Percentiles rank a stretch among this genome's conserved stretches.
Evolutionary conservation across 305 asterid genomes (phyloP).

Genomic region (Vinca major): DNA sequence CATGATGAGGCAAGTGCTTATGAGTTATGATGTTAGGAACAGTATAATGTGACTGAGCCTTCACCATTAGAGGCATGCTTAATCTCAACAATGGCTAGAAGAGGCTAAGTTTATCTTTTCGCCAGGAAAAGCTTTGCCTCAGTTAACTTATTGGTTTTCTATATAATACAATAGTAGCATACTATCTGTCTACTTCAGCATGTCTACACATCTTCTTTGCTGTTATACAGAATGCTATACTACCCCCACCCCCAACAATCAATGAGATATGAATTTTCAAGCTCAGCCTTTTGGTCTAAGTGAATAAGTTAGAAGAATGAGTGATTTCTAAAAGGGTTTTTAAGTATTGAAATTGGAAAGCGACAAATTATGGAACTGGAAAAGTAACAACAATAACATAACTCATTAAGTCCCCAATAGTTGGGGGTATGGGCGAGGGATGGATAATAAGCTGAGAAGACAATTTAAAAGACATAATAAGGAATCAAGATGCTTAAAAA

Average conservation of each 20-base stretch:
- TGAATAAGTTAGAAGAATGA: not conserved
- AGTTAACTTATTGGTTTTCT: not conserved
- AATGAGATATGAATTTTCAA: not conserved
- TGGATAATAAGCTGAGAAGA: not conserved
- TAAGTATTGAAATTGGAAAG: not conserved
- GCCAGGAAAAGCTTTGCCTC: not conserved
- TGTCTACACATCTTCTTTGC: not conserved
- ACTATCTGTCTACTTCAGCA: not conserved
- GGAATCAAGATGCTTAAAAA: not conserved
- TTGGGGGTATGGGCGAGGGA: too few species aligned
- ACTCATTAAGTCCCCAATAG: too few species aligned
- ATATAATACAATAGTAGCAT: not conserved
- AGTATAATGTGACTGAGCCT: conserved; percentile 9
- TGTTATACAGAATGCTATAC: not conserved
- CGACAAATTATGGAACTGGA: not conserved
- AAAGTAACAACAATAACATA: not conserved
- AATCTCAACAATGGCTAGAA: not conserved
- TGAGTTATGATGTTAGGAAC: conserved; percentile 17
- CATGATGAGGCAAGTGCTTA: conserved; percentile 67
- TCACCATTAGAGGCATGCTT: conserved; percentile 3
- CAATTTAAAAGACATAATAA: not conserved
- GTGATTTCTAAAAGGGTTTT: not conserved
- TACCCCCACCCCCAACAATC: not conserved
- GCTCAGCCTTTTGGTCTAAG: not conserved
- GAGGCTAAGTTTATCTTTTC: conserved; percentile 10